Evolutionary conservation across 257 asterid species (phyloP), one percentile per base, ranked within the genome.

Genomic region (Schizonepeta tenuifolia): DNA sequence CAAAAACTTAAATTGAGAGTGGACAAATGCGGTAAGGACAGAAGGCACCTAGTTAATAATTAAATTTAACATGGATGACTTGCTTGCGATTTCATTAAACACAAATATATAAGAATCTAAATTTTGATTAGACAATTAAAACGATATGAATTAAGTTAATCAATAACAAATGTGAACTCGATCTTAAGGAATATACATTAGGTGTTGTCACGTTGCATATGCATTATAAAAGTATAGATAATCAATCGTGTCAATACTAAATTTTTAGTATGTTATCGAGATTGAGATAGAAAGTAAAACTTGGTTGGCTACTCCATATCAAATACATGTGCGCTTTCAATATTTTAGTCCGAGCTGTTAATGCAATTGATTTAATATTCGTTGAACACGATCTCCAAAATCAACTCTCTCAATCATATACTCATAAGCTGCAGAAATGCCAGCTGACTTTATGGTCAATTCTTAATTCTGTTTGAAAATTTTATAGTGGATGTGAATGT

Each of bases 211-310:
- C 21, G 54, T 47, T 47, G 60, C 33, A 54, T 54, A 15, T 47
- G 12, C 7, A n/a, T 51, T 17, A 18, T 8, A 7, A 7, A 17
- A 17, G 21, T n/a, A 6, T n/a, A 17, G 28, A 17, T 56, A 24
- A 24, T 24, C 26, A 15, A 6, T 35, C 67, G 49, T 61, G 69
- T 38, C 11, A 40, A 60, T 44, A 60, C 12, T 15, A n/a, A 15
- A 33, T 31, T 60, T n/a, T n/a, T n/a, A n/a, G n/a, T n/a, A n/a
- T n/a, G n/a, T n/a, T 5, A 31, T 28, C 6, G 43, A 14, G 3
- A 36, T 38, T 38, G 43, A 60, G 6, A 35, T 47, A 21, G 38
- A 43, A 43, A 41, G 70, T 43, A 64, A 64, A 40, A 64, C 40
- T 64, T 64, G 70, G 56, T 14, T 64, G 70, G 70, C 70, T 41